Conservation (phyloP, 192 early-diverging fungal species). For the Umbelopsis sp. region DNA sequence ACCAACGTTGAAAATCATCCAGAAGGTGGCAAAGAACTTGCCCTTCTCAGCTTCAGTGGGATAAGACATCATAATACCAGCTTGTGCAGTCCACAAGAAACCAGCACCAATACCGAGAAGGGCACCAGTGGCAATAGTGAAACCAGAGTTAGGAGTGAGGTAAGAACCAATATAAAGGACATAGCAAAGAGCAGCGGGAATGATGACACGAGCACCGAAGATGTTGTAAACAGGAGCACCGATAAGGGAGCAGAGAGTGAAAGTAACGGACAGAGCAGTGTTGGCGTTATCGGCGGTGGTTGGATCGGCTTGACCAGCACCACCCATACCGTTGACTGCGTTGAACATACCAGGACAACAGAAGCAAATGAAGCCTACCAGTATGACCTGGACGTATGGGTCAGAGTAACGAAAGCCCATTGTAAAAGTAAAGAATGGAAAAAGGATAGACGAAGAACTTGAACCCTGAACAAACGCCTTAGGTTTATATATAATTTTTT, state of each 20-base stretch:
- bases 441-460: constrained; percentile 1
- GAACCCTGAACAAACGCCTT: not conserved
- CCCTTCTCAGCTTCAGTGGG: constrained; percentile 83
- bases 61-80: constrained; percentile 84
- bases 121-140: constrained; percentile 75
- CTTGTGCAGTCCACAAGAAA: constrained; percentile 59
- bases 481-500: not conserved
- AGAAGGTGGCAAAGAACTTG: constrained; percentile 82
- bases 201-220: constrained; percentile 70
- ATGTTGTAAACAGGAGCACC: constrained; percentile 80
- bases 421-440: not conserved
- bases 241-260: constrained; percentile 74
- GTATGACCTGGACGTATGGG: constrained; percentile 37
- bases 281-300: constrained; percentile 75
- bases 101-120: constrained; percentile 83
- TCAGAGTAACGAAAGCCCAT: constrained; percentile 31
- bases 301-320: constrained; percentile 64
- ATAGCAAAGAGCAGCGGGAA: constrained; percentile 67
- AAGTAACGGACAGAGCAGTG: constrained; percentile 76
- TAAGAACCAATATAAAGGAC: constrained; percentile 80
- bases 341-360: constrained; percentile 63
- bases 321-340: constrained; percentile 63
- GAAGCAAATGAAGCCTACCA: constrained; percentile 44
- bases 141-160: constrained; percentile 54
- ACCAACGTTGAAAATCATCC: constrained; percentile 84